Evolutionary conservation across 2,329 filamentous ascomycete species (phyloP).

Genomic region (Triangularia verruculosa): DNA sequence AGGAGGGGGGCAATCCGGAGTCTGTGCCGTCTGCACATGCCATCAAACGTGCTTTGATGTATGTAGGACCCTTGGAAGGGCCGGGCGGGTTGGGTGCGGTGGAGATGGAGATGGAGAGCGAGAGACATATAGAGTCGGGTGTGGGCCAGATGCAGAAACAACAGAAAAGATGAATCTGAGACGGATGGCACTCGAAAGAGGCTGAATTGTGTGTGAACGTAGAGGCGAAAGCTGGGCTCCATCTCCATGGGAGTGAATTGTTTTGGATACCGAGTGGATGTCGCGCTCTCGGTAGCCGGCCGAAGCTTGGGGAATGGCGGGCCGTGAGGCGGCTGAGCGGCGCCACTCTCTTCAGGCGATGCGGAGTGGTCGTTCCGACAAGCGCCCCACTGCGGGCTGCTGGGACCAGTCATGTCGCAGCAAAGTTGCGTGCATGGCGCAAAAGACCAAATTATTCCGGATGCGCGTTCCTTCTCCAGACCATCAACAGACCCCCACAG

Average conservation of each 20-base stretch:
- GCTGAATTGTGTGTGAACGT: slow-evolving; percentile 1
- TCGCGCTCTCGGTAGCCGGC: slow-evolving; percentile 16
- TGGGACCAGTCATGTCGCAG: slow-evolving; percentile 22
- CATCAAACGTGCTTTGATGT: not conserved
- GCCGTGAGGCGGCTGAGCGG: slow-evolving; percentile 29
- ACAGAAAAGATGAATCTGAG: slow-evolving; percentile 9
- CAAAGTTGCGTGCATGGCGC: slow-evolving; percentile 23
- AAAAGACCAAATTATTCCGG: slow-evolving; percentile 26
- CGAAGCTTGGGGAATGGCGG: slow-evolving; percentile 29
- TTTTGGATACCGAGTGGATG: not conserved
- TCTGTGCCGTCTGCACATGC: slow-evolving; percentile 7
- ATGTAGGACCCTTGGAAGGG: slow-evolving; percentile 12
- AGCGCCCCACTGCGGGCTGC: slow-evolving; percentile 15
- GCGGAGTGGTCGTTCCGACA: slow-evolving; percentile 30
- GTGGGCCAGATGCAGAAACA: too few relatives aligned
- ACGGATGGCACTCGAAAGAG: slow-evolving; percentile 19
- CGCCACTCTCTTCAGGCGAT: slow-evolving; percentile 30
- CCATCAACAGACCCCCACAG: not conserved
- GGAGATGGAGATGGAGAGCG: too few relatives aligned
- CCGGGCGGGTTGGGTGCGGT: not conserved
- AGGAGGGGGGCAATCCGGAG: slow-evolving; percentile 4
- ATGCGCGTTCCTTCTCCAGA: slow-evolving; percentile 19
- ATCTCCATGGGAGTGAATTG: not conserved
- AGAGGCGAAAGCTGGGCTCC: not conserved
- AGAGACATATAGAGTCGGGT: not conserved